These are phyloP conservation scores for Paracoccidioides brasiliensis DNA, from an alignment of 2,329 filamentous ascomycete species.

Conservation along the genomic window DNA sequence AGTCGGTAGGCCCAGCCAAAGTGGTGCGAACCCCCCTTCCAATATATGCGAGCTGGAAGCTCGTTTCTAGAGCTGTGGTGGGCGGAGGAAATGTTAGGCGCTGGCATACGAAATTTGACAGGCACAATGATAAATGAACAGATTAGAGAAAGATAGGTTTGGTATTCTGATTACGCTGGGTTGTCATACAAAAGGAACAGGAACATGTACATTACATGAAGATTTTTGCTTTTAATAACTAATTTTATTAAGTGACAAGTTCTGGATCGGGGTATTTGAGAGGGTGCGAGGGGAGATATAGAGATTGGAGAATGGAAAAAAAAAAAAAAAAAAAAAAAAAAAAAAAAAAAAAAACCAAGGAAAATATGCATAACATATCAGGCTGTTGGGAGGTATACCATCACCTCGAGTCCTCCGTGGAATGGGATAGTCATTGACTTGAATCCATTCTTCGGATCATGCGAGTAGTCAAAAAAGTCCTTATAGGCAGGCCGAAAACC, in stretches of 20 bases:
- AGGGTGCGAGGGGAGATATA: background rate
- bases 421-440: conserved; percentile 38
- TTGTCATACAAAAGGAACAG: background rate
- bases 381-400: conserved; percentile 22
- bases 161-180: background rate
- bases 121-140: background rate
- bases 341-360: background rate
- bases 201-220: background rate
- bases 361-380: background rate
- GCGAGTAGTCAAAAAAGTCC: conserved; percentile 38
- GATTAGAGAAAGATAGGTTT: background rate
- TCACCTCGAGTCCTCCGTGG: conserved; percentile 36
- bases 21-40: too few relatives aligned
- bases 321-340: background rate
- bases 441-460: conserved; percentile 37
- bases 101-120: background rate
- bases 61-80: too few relatives aligned
- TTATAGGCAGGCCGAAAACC: conserved; percentile 29
- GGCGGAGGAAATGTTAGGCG: background rate
- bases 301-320: background rate
- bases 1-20: too few relatives aligned
- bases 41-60: too few relatives aligned
- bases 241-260: background rate
- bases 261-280: background rate
- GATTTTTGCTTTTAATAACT: background rate